Base-by-base conservation (phyloP, 805 yeast genomes). In the Starmerella bombicola region DNA sequence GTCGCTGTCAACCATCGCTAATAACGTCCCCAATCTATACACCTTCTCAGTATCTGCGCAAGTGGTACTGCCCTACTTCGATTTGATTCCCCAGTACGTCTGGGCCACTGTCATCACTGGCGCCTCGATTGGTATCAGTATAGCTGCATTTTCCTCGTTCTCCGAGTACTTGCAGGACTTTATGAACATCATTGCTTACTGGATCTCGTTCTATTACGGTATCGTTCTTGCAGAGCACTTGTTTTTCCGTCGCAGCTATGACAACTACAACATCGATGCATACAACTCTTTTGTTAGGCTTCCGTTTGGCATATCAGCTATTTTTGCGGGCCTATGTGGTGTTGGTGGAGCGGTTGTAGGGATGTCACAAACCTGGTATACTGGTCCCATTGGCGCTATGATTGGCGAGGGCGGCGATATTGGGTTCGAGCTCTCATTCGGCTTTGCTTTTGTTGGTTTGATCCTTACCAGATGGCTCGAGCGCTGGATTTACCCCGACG, bases 11-110 rank as follows among this genome's bases (percentile, higher is more conserved):
- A 83, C 94, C 24, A 79, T 86, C 42, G 78, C 95, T 50, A 84
- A 83, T 70, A 85, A 84, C 66, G 75, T 85, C 61, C 95, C 95
- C 62, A 85, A 84, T 68, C 77, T 84, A 80, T 86, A 86, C 68
- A 82, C 96, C 20, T 73, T 84, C 54, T 86, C 84, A 30, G 69
- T 86, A 56, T 77, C 85, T 50, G 84, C 85, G 26, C 96, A 86
- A 65, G 75, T 91, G 33, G 65, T 80, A 54, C 80, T 88, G 80
- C 73, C 80, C 42, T 74, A 73, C 48, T 72, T 85, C 56, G 68
- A 75, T 32, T 72, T 67, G 55, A 66, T 86, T 44, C 96, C 95
- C 56, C 75, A 95, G 69, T 70, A 79, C 38, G 51, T 76, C 37
- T 85, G 95, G 95, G 78, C 94, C 31, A 51, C 80, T 35, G 58